Percentiles rank a stretch among this genome's conserved stretches.
Conservation (phyloP, 1,139 yeast species). For the Kodamaea arcana region DNA sequence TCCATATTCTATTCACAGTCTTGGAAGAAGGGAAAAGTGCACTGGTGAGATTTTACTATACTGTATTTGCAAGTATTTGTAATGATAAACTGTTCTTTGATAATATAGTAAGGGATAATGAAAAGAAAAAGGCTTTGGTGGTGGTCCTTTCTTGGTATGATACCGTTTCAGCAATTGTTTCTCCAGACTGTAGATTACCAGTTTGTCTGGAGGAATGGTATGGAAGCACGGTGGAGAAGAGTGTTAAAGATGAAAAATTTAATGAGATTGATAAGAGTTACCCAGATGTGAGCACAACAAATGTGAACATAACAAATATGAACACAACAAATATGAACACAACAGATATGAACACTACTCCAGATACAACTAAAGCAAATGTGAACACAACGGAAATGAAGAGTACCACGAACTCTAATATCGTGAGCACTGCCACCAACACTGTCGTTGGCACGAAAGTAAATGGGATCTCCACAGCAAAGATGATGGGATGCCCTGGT, state of each 20-base stretch:
- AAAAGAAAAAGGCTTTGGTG: slow-evolving; percentile 44
- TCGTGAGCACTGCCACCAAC: no score
- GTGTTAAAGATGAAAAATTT: neutral
- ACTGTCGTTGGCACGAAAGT: neutral
- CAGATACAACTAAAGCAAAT: no score
- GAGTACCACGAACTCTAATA: neutral
- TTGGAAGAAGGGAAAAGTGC: slow-evolving; percentile 52
- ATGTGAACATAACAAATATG: no score
- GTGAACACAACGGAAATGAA: no score
- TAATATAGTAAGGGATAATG: slow-evolving; percentile 28
- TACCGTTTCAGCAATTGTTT: slow-evolving; percentile 49
- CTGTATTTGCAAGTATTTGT: slow-evolving; percentile 47
- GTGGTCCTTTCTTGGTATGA: slow-evolving; percentile 55
- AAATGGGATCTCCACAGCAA: slow-evolving; percentile 37
- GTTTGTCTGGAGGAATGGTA: slow-evolving; percentile 50
- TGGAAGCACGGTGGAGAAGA: slow-evolving; percentile 22
- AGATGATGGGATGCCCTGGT: slow-evolving; percentile 57
- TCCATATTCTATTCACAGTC: slow-evolving; percentile 47
- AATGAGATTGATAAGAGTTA: no score
- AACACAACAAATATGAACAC: no score
- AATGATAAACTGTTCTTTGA: slow-evolving; percentile 24
- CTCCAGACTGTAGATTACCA: slow-evolving; percentile 52
- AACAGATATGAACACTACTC: no score
- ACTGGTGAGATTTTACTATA: slow-evolving; percentile 42
- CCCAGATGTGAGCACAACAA: no score